Evolutionary conservation across 177 flowering plant genomes (phyloP), one percentile per base, ranked within the genome.

Genomic region (Telopea speciosissima): DNA sequence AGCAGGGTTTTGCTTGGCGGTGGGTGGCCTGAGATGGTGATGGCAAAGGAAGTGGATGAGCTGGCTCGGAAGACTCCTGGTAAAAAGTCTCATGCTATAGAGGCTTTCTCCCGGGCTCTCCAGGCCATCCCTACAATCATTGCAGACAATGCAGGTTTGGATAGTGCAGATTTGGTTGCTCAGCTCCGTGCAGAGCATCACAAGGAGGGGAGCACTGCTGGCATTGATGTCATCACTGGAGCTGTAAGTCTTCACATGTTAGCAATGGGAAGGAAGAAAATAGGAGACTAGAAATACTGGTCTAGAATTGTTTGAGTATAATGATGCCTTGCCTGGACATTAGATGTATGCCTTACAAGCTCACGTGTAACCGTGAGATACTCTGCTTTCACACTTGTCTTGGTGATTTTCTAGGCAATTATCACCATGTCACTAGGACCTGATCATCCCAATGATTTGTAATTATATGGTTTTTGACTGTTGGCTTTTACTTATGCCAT

Each of bases 21-120:
- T 74, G 98, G 99, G 49, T 96, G 99, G 98, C 98, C 99, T 60
- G 99, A 96, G 87, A 91, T 96, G 99, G 88, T 91, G 72, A 93
- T 96, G 99, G 85, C 98, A 24, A 96, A 89, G 81, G 97, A 86
- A 72, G 95, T 96, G 63, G 99, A 96, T 82, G 97, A 90, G 67
- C 80, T 96, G 76, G 99, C 98, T 24, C 81, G 90, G 28, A 90
- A 76, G 77, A 96, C 99, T 70, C 98, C 98, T 56, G 99, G 99
- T 61, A 96, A 96, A 79, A 93, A 83, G 75, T 91, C 99, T 63
- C 98, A 85, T 77, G 98, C 99, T 11, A 93, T 96, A 58, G 99
- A 96, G 71, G 98, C 98, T 63, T 96, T 93, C 75, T 90, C 99
- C 9, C 79, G 87, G 65, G 97, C 98, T 19, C 97, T 96, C 33